Evolutionary conservation across 2,329 filamentous ascomycete species (phyloP).

Genomic region (Didymella segeticola): DNA sequence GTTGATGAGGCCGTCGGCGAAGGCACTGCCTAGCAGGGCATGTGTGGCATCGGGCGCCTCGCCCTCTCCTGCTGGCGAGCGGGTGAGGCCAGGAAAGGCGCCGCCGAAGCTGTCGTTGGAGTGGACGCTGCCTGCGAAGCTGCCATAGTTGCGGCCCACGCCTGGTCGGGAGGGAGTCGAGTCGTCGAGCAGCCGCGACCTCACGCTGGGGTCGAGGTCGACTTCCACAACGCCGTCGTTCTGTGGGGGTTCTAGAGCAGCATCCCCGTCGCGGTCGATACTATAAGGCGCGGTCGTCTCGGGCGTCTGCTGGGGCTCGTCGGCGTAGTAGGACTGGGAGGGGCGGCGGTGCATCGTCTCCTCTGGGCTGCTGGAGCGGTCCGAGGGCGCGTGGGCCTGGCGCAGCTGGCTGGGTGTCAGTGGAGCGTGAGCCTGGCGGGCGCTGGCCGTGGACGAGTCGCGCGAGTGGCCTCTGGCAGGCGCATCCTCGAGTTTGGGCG

Average conservation of each 20-base stretch:
- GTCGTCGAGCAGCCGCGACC: slow-evolving; percentile 48
- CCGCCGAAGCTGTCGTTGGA: slow-evolving; percentile 50
- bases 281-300: slow-evolving; percentile 12
- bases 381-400: slow-evolving; percentile 52
- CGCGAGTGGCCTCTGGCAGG: slow-evolving; percentile 36
- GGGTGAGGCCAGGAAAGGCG: slow-evolving; percentile 42
- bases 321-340: slow-evolving; percentile 24
- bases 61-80: slow-evolving; percentile 28
- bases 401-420: slow-evolving; percentile 50
- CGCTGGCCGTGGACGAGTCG: slow-evolving; percentile 41
- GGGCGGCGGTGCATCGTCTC: slow-evolving; percentile 43
- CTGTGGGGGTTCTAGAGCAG: slow-evolving; percentile 36
- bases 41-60: slow-evolving; percentile 45
- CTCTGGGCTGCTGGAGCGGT: slow-evolving; percentile 52
- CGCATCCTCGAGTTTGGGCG: slow-evolving; percentile 32
- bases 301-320: slow-evolving; percentile 23
- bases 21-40: slow-evolving; percentile 50
- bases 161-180: slow-evolving; percentile 61
- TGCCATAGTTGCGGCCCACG: slow-evolving; percentile 61
- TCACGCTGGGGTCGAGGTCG: slow-evolving; percentile 45
- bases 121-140: slow-evolving; percentile 60
- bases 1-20: slow-evolving; percentile 54
- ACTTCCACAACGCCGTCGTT: slow-evolving; percentile 30
- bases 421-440: slow-evolving; percentile 44
- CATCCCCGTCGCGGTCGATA: slow-evolving; percentile 37